These are phyloP conservation scores for Hygrophoropsis aurantiaca DNA, from an alignment of 768 basidiomycete genomes.

Conservation along the genomic window DNA sequence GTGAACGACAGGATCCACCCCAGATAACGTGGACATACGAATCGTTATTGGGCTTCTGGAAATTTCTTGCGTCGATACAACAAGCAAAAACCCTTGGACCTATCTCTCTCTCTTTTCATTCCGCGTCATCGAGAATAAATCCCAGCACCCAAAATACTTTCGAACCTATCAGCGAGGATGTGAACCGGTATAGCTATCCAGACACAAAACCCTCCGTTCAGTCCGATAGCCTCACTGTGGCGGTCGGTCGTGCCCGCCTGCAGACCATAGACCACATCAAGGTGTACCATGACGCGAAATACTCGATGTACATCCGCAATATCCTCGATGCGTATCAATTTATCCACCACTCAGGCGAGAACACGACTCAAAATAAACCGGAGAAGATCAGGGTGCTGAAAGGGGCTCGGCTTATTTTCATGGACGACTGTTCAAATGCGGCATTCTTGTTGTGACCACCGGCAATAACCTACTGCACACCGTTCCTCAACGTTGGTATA, in stretches of 20 bases:
- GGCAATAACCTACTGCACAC: no score
- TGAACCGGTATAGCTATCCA: constrained; percentile 18
- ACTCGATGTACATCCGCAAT: constrained; percentile 48
- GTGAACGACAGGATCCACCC: constrained; percentile 11
- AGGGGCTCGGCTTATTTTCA: constrained; percentile 45
- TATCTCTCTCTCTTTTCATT: constrained; percentile 51
- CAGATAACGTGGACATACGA: constrained; percentile 47
- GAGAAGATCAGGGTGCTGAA: constrained; percentile 45
- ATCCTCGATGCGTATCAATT: constrained; percentile 53
- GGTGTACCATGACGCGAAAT: constrained; percentile 54
- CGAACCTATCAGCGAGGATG: constrained; percentile 21
- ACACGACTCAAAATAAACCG: constrained; percentile 18
- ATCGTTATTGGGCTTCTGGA: constrained; percentile 48
- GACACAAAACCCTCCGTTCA: constrained; percentile 10
- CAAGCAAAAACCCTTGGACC: constrained; percentile 39
- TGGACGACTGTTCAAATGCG: constrained; percentile 49
- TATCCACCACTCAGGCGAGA: constrained; percentile 5
- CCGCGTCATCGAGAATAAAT: constrained; percentile 19
- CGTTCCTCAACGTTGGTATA: no score
- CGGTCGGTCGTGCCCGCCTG: constrained; percentile 21
- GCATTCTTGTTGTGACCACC: constrained; percentile 36
- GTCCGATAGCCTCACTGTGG: constrained; percentile 10
- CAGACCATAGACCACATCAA: constrained; percentile 51
- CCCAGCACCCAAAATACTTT: constrained; percentile 11
- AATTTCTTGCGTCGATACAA: constrained; percentile 44